phyloP scores from a whole-genome alignment of 306 rosid genomes.

The Clitoria ternatea region DNA sequence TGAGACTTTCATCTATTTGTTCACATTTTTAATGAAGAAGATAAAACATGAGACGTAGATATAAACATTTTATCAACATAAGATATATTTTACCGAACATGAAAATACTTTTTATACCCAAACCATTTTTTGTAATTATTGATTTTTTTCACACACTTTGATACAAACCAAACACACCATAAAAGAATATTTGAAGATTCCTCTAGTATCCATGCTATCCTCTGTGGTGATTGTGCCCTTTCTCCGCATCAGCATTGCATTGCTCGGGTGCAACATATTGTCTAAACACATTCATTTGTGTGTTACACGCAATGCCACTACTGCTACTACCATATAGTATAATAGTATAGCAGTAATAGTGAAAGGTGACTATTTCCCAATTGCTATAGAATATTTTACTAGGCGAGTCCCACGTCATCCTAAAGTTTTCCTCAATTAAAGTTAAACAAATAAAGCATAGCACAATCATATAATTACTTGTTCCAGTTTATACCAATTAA shows the following conservation, averaged over 20 bases:
- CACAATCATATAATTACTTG: not conserved
- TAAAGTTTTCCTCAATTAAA: not conserved
- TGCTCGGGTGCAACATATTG: not conserved
- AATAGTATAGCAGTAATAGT: not conserved
- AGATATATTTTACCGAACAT: too few relatives aligned
- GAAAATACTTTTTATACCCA: too few relatives aligned
- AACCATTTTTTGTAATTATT: too few relatives aligned
- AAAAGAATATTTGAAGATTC: not conserved
- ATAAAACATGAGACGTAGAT: too few relatives aligned
- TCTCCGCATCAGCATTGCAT: slow-evolving; percentile 26
- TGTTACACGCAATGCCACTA: slow-evolving; percentile 28
- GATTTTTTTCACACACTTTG: too few relatives aligned
- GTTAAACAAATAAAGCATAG: not conserved
- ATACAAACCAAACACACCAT: not conserved
- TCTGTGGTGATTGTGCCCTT: not conserved
- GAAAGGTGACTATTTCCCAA: not conserved
- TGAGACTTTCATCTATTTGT: too few relatives aligned
- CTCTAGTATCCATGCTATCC: not conserved
- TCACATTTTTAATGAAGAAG: too few relatives aligned
- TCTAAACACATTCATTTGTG: not conserved
- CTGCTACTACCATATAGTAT: not conserved
- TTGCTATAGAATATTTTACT: not conserved
- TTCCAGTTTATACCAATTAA: not conserved
- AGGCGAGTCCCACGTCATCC: not conserved
- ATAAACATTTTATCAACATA: too few relatives aligned